A percentile compares a stretch with the other conserved stretches of the same genome.
Evolutionary conservation across 495 filamentous ascomycete genomes (phyloP).

Genomic region (Tuber magnatum): DNA sequence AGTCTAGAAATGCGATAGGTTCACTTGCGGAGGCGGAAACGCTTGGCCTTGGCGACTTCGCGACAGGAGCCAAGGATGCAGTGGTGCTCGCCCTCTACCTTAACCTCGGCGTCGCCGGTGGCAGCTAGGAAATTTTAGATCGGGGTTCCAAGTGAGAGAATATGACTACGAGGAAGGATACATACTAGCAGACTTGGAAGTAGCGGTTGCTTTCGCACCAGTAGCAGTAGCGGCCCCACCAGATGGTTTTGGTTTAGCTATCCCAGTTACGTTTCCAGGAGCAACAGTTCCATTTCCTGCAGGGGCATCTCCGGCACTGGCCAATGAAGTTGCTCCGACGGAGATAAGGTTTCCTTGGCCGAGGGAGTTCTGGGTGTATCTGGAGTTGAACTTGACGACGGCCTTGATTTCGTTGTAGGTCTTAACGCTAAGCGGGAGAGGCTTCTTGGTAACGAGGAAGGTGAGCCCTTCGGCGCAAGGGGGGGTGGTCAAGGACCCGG

Average conservation of each 20-base stretch:
- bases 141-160: neutral
- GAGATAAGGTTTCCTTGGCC: constrained; percentile 52
- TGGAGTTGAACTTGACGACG: constrained; percentile 58
- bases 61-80: neutral
- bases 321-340: constrained; percentile 28
- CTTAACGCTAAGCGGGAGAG: constrained; percentile 49
- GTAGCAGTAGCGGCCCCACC: neutral
- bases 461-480: constrained; percentile 58
- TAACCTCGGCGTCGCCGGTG: neutral
- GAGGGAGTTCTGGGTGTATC: constrained; percentile 54
- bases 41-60: neutral
- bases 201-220: neutral
- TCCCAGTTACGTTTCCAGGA: neutral
- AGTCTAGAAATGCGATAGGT: neutral
- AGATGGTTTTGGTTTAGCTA: neutral
- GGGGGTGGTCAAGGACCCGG: constrained; percentile 61
- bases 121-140: neutral
- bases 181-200: neutral
- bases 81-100: neutral
- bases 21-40: neutral
- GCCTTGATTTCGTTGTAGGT: constrained; percentile 53
- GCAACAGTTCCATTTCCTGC: constrained; percentile 10
- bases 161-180: neutral
- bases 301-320: neutral
- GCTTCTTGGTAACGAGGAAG: constrained; percentile 53